Evolutionary conservation across 495 filamentous ascomycete genomes (phyloP).

Genomic region (Parathielavia hyrcaniae): DNA sequence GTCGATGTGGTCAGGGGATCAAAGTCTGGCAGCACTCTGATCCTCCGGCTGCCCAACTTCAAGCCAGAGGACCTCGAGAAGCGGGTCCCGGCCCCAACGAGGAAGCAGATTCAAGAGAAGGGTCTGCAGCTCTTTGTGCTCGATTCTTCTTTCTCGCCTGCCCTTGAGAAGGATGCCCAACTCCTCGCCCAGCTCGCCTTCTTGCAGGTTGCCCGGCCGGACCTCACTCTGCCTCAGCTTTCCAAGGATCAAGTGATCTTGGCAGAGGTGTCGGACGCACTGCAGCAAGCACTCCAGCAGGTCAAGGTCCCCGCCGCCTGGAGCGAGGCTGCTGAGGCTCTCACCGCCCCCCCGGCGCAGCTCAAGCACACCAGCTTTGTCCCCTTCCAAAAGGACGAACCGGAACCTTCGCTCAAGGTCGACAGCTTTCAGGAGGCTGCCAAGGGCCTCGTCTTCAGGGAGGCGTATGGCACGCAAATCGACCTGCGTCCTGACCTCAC

Average conservation of each 20-base stretch:
- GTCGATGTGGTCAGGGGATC: constrained; percentile 65
- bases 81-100: constrained; percentile 62
- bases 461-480: constrained; percentile 72
- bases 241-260: constrained; percentile 45
- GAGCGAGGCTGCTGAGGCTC: constrained; percentile 59
- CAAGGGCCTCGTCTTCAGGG: constrained; percentile 86
- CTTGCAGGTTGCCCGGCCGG: constrained; percentile 61
- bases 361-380: constrained; percentile 75
- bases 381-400: constrained; percentile 69
- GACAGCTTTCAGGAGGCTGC: constrained; percentile 74
- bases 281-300: constrained; percentile 62
- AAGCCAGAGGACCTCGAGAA: constrained; percentile 89
- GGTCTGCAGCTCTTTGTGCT: constrained; percentile 63
- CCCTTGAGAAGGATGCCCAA: constrained; percentile 57
- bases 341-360: constrained; percentile 46
- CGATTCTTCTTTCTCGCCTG: constrained; percentile 59
- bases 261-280: constrained; percentile 55
- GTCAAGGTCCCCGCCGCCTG: constrained; percentile 73
- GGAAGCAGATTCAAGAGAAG: constrained; percentile 61
- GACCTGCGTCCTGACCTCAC: constrained; percentile 77
- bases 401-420: constrained; percentile 58
- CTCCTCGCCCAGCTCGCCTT: constrained; percentile 72
- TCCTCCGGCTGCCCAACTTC: constrained; percentile 67
- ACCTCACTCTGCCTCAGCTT: constrained; percentile 49
- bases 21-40: constrained; percentile 63